These are phyloP conservation scores for Pythium monospermum DNA, from an alignment of 352 stramenopile genomes.

Conservation along the genomic window DNA sequence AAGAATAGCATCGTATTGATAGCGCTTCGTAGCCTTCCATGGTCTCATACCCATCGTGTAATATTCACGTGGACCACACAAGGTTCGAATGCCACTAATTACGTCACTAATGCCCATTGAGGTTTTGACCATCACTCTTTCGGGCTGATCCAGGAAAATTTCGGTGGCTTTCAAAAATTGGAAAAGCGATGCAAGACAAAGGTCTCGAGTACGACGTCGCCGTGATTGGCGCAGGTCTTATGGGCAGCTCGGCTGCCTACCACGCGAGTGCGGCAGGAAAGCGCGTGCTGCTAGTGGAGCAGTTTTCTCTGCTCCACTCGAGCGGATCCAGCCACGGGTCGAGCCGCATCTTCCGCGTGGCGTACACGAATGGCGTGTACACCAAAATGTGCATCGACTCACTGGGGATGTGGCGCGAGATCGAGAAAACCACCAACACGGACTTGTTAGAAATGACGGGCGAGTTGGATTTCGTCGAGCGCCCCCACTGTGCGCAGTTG, in stretches of 20 bases:
- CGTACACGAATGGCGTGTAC: slow-evolving; percentile 69
- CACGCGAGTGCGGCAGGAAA: slow-evolving; percentile 35
- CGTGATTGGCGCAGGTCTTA: slow-evolving; percentile 53
- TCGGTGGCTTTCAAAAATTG: too few species aligned
- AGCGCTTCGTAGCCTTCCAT: too few species aligned
- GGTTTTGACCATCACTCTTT: too few species aligned
- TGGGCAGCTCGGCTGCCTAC: slow-evolving; percentile 64
- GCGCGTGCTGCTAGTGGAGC: slow-evolving; percentile 68
- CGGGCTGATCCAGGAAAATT: too few species aligned
- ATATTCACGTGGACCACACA: too few species aligned
- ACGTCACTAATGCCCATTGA: too few species aligned
- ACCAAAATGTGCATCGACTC: slow-evolving; percentile 61
- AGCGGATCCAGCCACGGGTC: slow-evolving; percentile 71
- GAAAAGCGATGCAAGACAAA: too few species aligned
- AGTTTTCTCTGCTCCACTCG: slow-evolving; percentile 55
- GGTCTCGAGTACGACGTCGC: slow-evolving; percentile 36
- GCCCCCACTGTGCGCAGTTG: slow-evolving; percentile 14
- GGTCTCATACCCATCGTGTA: too few species aligned
- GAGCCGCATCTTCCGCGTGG: slow-evolving; percentile 78
- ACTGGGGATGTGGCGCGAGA: slow-evolving; percentile 49
- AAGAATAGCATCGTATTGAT: too few species aligned
- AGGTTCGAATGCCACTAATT: too few species aligned
- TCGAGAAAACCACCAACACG: slow-evolving; percentile 32
- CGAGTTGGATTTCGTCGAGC: slow-evolving; percentile 44
- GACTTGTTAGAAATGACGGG: slow-evolving; percentile 57